Evolutionary conservation across 2,329 filamentous ascomycete genomes (phyloP).

Genomic region (Alternaria arborescens): DNA sequence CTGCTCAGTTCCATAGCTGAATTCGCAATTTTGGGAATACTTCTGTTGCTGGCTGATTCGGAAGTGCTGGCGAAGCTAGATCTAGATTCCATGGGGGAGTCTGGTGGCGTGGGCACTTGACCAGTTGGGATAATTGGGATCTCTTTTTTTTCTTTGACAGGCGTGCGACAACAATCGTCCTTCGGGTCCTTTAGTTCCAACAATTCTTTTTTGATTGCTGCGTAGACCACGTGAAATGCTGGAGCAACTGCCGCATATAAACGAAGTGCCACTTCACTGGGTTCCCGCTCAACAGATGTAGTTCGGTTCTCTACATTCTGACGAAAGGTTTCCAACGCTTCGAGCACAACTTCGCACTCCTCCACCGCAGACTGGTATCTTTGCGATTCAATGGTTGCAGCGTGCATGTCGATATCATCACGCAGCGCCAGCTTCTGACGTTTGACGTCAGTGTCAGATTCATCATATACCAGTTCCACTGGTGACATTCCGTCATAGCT

Average conservation of each 20-base stretch:
- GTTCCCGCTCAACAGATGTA: not conserved
- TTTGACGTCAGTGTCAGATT: not conserved
- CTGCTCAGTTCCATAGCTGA: not conserved
- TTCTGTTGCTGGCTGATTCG: not conserved
- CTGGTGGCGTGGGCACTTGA: not conserved
- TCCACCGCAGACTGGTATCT: not conserved
- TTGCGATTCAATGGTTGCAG: not conserved
- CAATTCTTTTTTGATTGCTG: not conserved
- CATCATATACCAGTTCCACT: not conserved
- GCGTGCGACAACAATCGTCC: not conserved
- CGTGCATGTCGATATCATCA: not conserved
- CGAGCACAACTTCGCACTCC: not conserved
- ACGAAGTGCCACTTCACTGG: not conserved
- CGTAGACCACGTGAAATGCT: not conserved
- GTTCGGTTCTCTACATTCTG: not conserved
- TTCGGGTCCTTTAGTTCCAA: not conserved
- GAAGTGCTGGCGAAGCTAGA: not conserved
- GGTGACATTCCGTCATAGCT: not conserved
- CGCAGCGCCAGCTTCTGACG: constrained; percentile 5
- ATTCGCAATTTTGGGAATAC: not conserved
- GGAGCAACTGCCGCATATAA: not conserved
- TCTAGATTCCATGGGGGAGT: not conserved
- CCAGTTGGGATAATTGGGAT: not conserved
- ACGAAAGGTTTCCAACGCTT: not conserved
- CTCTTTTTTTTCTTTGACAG: not conserved